Evolutionary conservation across 2,329 filamentous ascomycete species (phyloP).

Genomic region (Microsporum canis): DNA sequence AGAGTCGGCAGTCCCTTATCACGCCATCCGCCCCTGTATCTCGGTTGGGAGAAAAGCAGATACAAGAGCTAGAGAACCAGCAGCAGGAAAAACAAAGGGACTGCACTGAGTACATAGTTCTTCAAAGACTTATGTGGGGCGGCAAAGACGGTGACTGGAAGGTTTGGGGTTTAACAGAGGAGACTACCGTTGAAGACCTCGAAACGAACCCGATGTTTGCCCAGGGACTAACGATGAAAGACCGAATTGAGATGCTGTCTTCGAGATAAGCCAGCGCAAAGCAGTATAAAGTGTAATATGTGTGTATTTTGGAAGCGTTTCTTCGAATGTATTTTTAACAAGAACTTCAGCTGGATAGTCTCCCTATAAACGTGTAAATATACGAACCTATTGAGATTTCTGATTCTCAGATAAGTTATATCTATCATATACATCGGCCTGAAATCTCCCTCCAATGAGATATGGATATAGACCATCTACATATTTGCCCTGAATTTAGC

Average conservation of each 20-base stretch:
- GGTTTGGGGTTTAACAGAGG: constrained; percentile 39
- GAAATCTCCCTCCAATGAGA: not conserved
- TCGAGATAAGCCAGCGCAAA: not conserved
- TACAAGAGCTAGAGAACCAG: constrained; percentile 5
- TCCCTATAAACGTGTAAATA: not conserved
- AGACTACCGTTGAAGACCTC: constrained; percentile 32
- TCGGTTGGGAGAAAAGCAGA: constrained; percentile 3
- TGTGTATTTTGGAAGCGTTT: constrained; percentile 1
- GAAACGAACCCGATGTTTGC: constrained; percentile 26
- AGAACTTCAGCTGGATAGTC: not conserved
- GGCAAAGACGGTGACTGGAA: constrained; percentile 37
- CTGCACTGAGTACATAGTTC: constrained; percentile 40
- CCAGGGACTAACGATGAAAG: constrained; percentile 24
- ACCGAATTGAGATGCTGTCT: constrained; percentile 27
- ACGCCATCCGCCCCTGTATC: constrained; percentile 12
- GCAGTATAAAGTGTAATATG: not conserved
- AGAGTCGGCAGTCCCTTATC: constrained; percentile 27
- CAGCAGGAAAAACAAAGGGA: constrained; percentile 30
- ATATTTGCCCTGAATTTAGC: not conserved
- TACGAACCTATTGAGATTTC: not conserved
- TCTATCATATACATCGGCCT: not conserved
- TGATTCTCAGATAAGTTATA: not conserved
- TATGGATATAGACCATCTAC: not conserved
- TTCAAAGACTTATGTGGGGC: constrained; percentile 37
- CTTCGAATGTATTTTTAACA: not conserved